phyloP scores from a whole-genome alignment of 2,329 filamentous ascomycete genomes.

The Ramularia collo-cygni region DNA sequence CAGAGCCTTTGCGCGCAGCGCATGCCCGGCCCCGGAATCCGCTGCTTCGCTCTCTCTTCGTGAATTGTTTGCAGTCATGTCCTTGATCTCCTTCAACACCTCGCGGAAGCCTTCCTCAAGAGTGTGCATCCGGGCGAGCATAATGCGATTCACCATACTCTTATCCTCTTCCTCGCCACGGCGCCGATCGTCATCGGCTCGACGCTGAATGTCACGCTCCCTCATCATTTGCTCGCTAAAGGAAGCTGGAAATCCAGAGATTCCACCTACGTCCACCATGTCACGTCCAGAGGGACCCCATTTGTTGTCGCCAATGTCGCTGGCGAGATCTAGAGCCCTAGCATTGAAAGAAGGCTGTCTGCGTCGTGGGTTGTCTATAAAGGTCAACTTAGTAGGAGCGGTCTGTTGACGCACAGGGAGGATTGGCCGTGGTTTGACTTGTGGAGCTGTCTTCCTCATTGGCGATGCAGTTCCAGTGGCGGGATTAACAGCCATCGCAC shows the following conservation, averaged over 20 bases:
- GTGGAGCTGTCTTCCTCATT: constrained; percentile 12
- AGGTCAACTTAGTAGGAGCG: constrained; percentile 21
- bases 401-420: constrained; percentile 38
- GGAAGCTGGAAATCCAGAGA: constrained; percentile 30
- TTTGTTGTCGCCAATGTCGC: constrained; percentile 59
- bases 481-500: constrained; percentile 15
- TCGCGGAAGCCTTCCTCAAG: constrained; percentile 86
- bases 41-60: constrained; percentile 26
- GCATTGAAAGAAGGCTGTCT: constrained; percentile 59
- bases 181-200: constrained; percentile 32
- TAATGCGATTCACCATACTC: constrained; percentile 69
- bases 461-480: constrained; percentile 8
- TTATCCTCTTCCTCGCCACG: constrained; percentile 48
- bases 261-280: constrained; percentile 34
- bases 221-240: constrained; percentile 45
- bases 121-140: constrained; percentile 86
- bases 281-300: constrained; percentile 56
- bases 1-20: constrained; percentile 3
- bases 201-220: constrained; percentile 46
- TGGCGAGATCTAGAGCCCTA: constrained; percentile 59
- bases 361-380: constrained; percentile 25
- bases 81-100: constrained; percentile 36
- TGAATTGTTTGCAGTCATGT: constrained; percentile 21
- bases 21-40: constrained; percentile 6
- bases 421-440: constrained; percentile 50